Evolutionary conservation across 225 moss, liverwort and hornwort genomes (phyloP), one percentile per base, ranked within the genome.

Genomic region (Bryum argenteum): DNA sequence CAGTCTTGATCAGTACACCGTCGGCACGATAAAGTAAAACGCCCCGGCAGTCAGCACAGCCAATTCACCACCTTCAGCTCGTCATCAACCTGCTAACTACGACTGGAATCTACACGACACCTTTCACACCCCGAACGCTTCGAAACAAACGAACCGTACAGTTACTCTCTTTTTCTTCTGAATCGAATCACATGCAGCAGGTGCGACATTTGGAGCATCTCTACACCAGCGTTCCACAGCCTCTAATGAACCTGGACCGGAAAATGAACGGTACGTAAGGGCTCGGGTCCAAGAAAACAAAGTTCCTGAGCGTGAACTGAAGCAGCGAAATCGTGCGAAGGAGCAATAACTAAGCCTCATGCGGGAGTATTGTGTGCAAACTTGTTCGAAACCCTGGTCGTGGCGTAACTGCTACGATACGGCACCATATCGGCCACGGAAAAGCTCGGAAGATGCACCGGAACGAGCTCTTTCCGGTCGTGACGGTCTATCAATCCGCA

Each of bases 351-450:
- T 33, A 6, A 33, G 33, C 33, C 33, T 33, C 2, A 28, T 5
- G n/a, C n/a, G n/a, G n/a, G n/a, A n/a, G n/a, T 28, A 33, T 33
- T 33, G 33, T 33, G 28, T n/a, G 33, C 33, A 33, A 47, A 10
- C 47, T 47, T 47, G 21, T 54, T 15, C 68, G 65, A 82, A 78
- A 82, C 82, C 82, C 82, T 82, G 61, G 43, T 44, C 66, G 61
- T 50, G 37, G 45, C 24, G 74, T 56, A 71, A 61, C 70, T 71
- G 64, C 66, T 20, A 33, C 71, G 23, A 77, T 33, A 84, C 70
- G 38, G 61, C 76, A 79, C 65, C 69, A 73, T 78, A 82, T 14
- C 51, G 24, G 0, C 38, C 68, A 11, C 38, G 42, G 9, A 68
- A 53, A 1, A 58, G 43, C 38, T 68, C 59, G 3, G 37, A 51